Evolutionary conservation across 139 green algal genomes (phyloP).

Genomic region (Astrephomene gubernaculifera): DNA sequence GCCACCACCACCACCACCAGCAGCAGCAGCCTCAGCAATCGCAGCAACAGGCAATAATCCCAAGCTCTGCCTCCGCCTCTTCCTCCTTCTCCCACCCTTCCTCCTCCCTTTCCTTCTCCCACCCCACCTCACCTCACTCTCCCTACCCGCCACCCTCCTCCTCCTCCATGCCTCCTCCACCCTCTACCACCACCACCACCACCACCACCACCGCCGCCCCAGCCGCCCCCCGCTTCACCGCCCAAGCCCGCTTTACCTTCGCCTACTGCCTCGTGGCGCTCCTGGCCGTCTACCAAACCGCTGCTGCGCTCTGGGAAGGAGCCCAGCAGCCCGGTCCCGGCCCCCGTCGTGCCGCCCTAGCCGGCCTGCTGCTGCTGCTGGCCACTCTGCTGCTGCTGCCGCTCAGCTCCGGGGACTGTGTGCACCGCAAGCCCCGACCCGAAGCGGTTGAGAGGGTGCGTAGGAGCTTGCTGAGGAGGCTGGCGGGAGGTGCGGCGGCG

Average conservation of each 20-base stretch:
- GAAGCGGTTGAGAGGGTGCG: conserved; percentile 26
- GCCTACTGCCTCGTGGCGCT: conserved; percentile 56
- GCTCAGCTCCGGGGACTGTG: conserved; percentile 25
- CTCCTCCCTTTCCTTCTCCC: no score
- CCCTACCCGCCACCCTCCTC: no score
- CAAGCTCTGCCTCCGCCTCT: no score
- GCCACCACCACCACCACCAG: no score
- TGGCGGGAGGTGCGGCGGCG: background rate
- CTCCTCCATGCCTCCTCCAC: no score
- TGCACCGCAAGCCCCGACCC: conserved; percentile 25
- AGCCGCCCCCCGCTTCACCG: conserved; percentile 11
- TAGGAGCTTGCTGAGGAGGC: background rate
- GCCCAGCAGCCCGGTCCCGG: background rate
- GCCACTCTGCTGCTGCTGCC: conserved; percentile 58
- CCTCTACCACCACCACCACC: no score
- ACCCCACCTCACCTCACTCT: no score
- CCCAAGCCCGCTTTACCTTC: conserved; percentile 42
- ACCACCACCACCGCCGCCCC: background rate
- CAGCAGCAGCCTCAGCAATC: background rate
- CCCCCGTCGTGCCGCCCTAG: conserved; percentile 5
- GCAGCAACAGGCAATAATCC: no score
- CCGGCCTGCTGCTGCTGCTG: conserved; percentile 61
- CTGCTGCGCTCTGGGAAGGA: conserved; percentile 26
- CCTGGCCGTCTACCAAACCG: conserved; percentile 69
- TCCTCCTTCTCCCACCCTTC: no score